A percentile compares a stretch with the other conserved stretches of the same genome.
These are phyloP conservation scores for Dendryphion nanum DNA, from an alignment of 2,329 filamentous ascomycete genomes.

Conservation along the genomic window DNA sequence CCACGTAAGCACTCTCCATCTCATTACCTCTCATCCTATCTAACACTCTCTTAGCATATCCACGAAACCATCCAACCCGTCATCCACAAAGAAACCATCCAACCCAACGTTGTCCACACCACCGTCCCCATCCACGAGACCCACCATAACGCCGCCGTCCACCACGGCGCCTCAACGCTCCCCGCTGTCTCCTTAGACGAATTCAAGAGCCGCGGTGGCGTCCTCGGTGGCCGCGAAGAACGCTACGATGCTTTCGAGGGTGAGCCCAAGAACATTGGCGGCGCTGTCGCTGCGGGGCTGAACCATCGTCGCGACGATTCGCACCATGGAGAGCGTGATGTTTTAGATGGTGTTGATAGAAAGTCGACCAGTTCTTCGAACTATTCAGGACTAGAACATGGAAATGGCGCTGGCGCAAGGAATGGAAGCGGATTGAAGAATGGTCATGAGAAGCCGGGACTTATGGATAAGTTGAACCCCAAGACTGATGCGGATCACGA, in stretches of 20 bases:
- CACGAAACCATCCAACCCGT: constrained; percentile 71
- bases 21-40: not conserved
- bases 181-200: constrained; percentile 65
- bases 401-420: not conserved
- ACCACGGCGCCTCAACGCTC: constrained; percentile 64
- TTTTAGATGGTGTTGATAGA: too few species aligned
- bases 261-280: constrained; percentile 54
- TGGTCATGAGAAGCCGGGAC: constrained; percentile 41
- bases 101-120: constrained; percentile 68
- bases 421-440: not conserved
- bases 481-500: constrained; percentile 54
- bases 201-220: constrained; percentile 58
- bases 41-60: constrained; percentile 44
- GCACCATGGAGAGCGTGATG: constrained; percentile 1
- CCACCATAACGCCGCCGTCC: constrained; percentile 65
- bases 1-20: constrained; percentile 40
- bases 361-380: too few species aligned
- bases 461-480: constrained; percentile 57
- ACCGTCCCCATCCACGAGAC: constrained; percentile 71
- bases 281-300: constrained; percentile 10
- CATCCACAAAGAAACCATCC: constrained; percentile 66
- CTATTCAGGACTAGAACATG: not conserved
- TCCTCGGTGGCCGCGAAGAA: constrained; percentile 54
- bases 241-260: constrained; percentile 61
- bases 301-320: not conserved